A percentile compares a stretch with the other conserved stretches of the same genome.
Evolutionary conservation across 1,284 basidiomycete species (phyloP).

Genomic region (Rhodotorula sp.): DNA sequence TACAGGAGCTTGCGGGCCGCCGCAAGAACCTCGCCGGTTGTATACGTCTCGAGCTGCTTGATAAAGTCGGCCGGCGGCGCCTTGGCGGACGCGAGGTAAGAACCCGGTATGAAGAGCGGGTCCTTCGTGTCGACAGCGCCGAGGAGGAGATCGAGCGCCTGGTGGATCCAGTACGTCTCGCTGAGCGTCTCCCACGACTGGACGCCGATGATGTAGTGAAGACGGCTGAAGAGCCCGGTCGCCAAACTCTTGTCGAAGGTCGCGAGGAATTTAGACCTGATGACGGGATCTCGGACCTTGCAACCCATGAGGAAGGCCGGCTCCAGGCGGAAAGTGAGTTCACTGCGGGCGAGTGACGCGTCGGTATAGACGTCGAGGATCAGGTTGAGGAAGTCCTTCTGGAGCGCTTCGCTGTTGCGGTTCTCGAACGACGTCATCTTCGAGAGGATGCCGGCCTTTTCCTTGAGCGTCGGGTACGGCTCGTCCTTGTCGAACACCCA

Average conservation of each 20-base stretch:
- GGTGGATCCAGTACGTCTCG: conserved; percentile 92
- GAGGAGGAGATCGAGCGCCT: conserved; percentile 85
- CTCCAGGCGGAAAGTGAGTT: conserved; percentile 90
- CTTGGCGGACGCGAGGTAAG: conserved; percentile 3
- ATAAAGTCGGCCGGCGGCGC: conserved; percentile 29
- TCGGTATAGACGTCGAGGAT: conserved; percentile 95
- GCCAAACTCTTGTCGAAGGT: conserved; percentile 87
- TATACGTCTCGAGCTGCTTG: conserved; percentile 34
- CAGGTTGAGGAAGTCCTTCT: conserved; percentile 81
- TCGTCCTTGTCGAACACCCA: conserved; percentile 85
- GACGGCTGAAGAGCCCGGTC: conserved; percentile 71
- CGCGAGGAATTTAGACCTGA: conserved; percentile 86
- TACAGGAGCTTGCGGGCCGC: conserved; percentile 82
- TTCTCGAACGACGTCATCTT: conserved; percentile 87
- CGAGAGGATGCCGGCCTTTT: conserved; percentile 84
- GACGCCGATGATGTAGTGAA: conserved; percentile 88
- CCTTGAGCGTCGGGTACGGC: conserved; percentile 84
- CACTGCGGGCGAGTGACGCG: conserved; percentile 78
- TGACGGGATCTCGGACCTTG: conserved; percentile 71
- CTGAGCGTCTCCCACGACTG: conserved; percentile 95
- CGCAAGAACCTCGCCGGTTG: conserved; percentile 60
- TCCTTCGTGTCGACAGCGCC: conserved; percentile 73
- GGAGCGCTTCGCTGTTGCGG: conserved; percentile 67
- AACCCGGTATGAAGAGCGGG: conserved; percentile 40
- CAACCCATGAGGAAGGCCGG: conserved; percentile 91